These are phyloP conservation scores for Epicoccum sorghinum DNA, from an alignment of 2,329 filamentous ascomycete genomes.

Conservation along the genomic window DNA sequence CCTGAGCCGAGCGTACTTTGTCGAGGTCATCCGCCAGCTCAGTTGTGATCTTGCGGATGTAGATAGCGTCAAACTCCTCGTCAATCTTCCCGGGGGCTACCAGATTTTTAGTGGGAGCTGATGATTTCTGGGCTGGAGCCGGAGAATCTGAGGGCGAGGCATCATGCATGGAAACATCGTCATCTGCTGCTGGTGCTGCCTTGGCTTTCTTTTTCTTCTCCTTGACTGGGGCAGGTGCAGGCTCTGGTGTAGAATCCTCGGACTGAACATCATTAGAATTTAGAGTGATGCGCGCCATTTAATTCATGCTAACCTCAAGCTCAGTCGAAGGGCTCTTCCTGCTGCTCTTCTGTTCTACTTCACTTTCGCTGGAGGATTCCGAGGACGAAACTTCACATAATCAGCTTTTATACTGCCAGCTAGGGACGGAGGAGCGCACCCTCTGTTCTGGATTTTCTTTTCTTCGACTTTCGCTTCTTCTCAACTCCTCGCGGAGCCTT, in stretches of 20 bases:
- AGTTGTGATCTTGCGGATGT: slow-evolving; percentile 70
- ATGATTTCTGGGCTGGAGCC: background rate
- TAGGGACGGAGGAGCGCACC: slow-evolving; percentile 15
- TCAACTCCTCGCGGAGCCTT: slow-evolving; percentile 23
- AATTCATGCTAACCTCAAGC: background rate
- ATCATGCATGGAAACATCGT: slow-evolving; percentile 29
- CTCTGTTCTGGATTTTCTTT: slow-evolving; percentile 40
- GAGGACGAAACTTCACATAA: slow-evolving; percentile 36
- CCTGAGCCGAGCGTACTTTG: slow-evolving; percentile 69
- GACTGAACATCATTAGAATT: background rate
- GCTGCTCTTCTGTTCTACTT: slow-evolving; percentile 25
- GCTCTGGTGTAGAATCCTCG: slow-evolving; percentile 2
- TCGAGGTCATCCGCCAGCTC: slow-evolving; percentile 79
- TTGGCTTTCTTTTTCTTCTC: slow-evolving; percentile 24
- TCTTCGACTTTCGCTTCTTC: slow-evolving; percentile 37
- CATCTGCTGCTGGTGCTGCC: slow-evolving; percentile 8
- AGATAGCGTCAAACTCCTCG: slow-evolving; percentile 65
- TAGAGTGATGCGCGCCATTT: background rate
- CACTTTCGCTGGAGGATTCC: slow-evolving; percentile 38
- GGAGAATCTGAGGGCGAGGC: slow-evolving; percentile 13
- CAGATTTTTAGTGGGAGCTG: slow-evolving; percentile 2
- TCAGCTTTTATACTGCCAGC: slow-evolving; percentile 12
- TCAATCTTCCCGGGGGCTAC: slow-evolving; percentile 9
- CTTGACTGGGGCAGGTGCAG: slow-evolving; percentile 13
- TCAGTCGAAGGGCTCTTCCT: slow-evolving; percentile 5